Conservation (phyloP, 2,329 filamentous ascomycete genomes). For the Cladobotryum protrusum region DNA sequence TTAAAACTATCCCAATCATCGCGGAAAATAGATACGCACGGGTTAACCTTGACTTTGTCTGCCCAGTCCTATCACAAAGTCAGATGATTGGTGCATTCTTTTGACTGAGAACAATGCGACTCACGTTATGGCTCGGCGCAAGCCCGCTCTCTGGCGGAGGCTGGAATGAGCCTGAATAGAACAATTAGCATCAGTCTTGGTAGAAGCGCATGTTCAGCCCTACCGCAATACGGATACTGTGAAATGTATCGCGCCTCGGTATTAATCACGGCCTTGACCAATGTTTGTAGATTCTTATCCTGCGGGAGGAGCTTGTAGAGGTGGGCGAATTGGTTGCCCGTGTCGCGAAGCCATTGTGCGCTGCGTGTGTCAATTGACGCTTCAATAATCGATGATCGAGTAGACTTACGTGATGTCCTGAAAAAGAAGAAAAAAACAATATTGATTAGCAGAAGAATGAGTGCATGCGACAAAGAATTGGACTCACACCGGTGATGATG, state of each 20-base stretch:
- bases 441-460: not conserved
- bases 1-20: no score
- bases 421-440: no score
- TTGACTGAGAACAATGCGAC: not conserved
- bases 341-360: conserved; percentile 70
- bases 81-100: not conserved
- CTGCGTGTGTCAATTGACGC: conserved; percentile 5
- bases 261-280: conserved; percentile 68
- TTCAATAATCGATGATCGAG: not conserved
- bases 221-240: conserved; percentile 64
- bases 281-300: conserved; percentile 54
- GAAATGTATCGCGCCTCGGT: conserved; percentile 63
- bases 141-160: conserved; percentile 67
- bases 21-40: conserved; percentile 13
- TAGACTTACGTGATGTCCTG: conserved; percentile 22
- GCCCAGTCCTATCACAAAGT: conserved; percentile 15
- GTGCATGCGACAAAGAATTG: conserved; percentile 52
- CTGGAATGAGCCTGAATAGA: conserved; percentile 66
- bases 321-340: conserved; percentile 66
- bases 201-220: not conserved
- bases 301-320: conserved; percentile 55
- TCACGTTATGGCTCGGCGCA: conserved; percentile 19
- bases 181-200: not conserved
- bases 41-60: conserved; percentile 18
- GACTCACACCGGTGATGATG: conserved; percentile 75